Conservation (phyloP, 768 basidiomycete species). For the Leucosporidium scottii region DNA sequence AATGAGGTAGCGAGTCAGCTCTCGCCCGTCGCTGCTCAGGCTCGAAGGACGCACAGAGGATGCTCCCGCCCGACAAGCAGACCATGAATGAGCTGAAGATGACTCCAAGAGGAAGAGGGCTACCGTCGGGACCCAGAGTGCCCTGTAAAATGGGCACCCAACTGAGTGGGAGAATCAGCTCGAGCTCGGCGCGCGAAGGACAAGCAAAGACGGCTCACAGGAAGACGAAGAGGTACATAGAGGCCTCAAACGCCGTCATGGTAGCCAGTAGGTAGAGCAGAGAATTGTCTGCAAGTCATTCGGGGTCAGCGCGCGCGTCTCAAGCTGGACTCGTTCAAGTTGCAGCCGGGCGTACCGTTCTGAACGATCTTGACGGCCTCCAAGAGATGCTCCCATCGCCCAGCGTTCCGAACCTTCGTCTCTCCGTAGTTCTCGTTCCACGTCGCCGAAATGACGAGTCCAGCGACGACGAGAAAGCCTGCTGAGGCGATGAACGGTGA, state of each 20-base stretch:
- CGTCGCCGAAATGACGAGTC: slow-evolving; percentile 52
- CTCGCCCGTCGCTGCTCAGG: neutral
- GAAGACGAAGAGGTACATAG: slow-evolving; percentile 35
- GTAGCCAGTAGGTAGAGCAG: neutral
- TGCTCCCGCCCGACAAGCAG: neutral
- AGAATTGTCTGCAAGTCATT: neutral
- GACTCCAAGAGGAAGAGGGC: neutral
- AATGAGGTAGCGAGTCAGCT: neutral
- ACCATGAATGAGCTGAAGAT: neutral
- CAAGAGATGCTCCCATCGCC: neutral
- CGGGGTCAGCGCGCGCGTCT: too few relatives aligned
- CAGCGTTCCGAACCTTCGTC: slow-evolving; percentile 19
- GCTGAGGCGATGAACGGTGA: slow-evolving; percentile 65
- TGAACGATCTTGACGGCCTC: neutral
- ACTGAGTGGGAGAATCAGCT: neutral
- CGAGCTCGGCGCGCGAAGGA: neutral
- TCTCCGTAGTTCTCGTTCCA: slow-evolving; percentile 70
- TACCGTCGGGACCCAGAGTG: neutral
- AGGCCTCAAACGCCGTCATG: neutral
- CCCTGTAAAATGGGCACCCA: neutral
- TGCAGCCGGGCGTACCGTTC: neutral
- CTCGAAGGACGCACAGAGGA: neutral
- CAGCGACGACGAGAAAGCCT: slow-evolving; percentile 51
- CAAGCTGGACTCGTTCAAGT: too few relatives aligned
- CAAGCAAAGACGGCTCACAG: neutral